phyloP scores from a whole-genome alignment of 139 green algal genomes.

The Chlorella sp. region DNA sequence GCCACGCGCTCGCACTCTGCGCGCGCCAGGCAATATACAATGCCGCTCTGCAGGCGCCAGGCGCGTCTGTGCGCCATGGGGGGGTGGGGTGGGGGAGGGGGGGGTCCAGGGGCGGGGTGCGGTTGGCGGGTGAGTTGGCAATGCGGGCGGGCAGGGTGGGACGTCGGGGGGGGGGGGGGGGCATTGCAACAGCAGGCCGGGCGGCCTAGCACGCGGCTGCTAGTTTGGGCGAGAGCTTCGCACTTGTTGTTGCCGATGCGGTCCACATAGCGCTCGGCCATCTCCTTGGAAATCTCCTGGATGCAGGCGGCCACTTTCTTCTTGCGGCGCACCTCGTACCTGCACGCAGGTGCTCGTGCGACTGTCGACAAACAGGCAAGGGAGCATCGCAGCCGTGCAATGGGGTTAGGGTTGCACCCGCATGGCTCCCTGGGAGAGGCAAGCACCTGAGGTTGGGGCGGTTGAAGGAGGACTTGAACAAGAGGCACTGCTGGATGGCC shows the following conservation, averaged over 20 bases:
- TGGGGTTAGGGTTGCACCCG: neutral
- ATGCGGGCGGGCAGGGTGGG: too few species aligned
- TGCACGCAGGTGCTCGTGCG: too few species aligned
- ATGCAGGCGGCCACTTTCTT: slow-evolving; percentile 58
- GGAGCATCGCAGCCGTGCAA: slow-evolving; percentile 13
- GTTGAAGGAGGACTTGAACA: slow-evolving; percentile 94
- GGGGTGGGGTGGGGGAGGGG: too few species aligned
- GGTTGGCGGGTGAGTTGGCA: slow-evolving; percentile 7
- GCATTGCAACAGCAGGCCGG: too few species aligned
- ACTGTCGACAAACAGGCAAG: too few species aligned
- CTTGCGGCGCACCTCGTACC: slow-evolving; percentile 86
- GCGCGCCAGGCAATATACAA: slow-evolving; percentile 92
- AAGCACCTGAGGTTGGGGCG: slow-evolving; percentile 79
- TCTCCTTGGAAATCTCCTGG: slow-evolving; percentile 59
- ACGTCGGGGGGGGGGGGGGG: too few species aligned
- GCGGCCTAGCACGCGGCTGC: too few species aligned
- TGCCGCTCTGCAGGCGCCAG: slow-evolving; percentile 68
- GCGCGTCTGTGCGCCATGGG: slow-evolving; percentile 20
- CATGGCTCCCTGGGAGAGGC: neutral
- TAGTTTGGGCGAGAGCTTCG: too few species aligned
- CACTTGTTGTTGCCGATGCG: neutral
- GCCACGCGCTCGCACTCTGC: slow-evolving; percentile 83
- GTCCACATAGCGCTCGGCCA: slow-evolving; percentile 49
- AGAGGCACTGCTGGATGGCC: slow-evolving; percentile 59
- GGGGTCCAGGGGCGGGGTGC: neutral